phyloP scores from a whole-genome alignment of 2,329 filamentous ascomycete genomes.

The Neoscytalidium dimidiatum region DNA sequence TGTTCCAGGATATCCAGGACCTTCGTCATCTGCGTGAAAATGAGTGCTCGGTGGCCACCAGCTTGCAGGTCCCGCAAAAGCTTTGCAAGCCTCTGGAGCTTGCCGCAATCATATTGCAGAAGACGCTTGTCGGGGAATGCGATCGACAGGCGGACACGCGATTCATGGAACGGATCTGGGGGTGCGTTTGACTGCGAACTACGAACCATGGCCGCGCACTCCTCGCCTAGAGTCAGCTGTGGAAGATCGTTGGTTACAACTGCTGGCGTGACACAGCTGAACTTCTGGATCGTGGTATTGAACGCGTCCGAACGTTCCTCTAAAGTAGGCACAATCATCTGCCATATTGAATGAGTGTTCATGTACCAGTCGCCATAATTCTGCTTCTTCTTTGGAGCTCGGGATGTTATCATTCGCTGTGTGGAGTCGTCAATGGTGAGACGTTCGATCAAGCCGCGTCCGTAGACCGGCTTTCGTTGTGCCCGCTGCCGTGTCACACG shows the following conservation, averaged over 20 bases:
- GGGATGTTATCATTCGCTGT: constrained; percentile 21
- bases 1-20: constrained; percentile 96
- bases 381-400: constrained; percentile 13
- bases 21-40: constrained; percentile 99
- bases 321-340: constrained; percentile 71
- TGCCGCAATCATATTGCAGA: constrained; percentile 97
- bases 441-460: constrained; percentile 73
- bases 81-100: constrained; percentile 85
- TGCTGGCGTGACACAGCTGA: constrained; percentile 88
- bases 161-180: constrained; percentile 87
- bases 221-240: constrained; percentile 61
- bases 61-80: constrained; percentile 84
- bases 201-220: constrained; percentile 58
- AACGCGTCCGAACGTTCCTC: constrained; percentile 71
- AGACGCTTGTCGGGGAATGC: constrained; percentile 95
- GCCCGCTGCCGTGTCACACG: constrained; percentile 81
- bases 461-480: constrained; percentile 79
- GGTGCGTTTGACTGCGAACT: constrained; percentile 42
- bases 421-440: constrained; percentile 59
- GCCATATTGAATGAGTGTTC: constrained; percentile 65
- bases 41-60: constrained; percentile 88
- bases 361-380: constrained; percentile 69
- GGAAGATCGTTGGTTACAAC: constrained; percentile 80
- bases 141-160: constrained; percentile 88
- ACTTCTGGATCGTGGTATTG: constrained; percentile 78